Conservation (phyloP, 2,329 filamentous ascomycete genomes). For the Fusarium multiceps region DNA sequence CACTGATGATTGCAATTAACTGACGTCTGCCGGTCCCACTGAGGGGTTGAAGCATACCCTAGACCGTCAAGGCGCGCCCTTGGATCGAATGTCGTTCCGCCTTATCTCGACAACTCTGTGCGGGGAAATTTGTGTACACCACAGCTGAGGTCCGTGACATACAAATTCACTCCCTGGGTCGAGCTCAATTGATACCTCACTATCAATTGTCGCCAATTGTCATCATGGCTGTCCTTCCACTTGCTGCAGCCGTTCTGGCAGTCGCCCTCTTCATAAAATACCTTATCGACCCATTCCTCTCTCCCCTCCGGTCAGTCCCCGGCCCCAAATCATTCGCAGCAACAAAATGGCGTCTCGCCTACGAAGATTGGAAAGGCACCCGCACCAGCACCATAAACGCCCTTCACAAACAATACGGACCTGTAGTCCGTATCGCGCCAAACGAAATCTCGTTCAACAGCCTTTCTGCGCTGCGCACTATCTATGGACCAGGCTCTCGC, state of each 20-base stretch:
- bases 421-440: slow-evolving; percentile 60
- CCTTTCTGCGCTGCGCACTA: slow-evolving; percentile 60
- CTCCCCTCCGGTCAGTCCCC: slow-evolving; percentile 35
- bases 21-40: not conserved
- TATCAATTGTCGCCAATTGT: not conserved
- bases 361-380: slow-evolving; percentile 57
- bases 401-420: slow-evolving; percentile 59
- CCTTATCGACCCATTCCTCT: slow-evolving; percentile 19
- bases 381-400: slow-evolving; percentile 55
- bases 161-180: not conserved
- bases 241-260: not conserved
- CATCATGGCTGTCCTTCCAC: not conserved
- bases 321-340: slow-evolving; percentile 55
- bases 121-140: not conserved
- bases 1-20: not conserved
- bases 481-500: slow-evolving; percentile 64
- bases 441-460: slow-evolving; percentile 57
- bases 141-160: not conserved
- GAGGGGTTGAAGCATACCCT: not conserved
- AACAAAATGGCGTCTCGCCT: slow-evolving; percentile 59
- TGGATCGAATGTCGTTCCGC: not conserved
- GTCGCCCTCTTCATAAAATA: slow-evolving; percentile 13
- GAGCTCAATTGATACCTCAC: not conserved
- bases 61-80: not conserved
- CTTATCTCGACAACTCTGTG: not conserved